Evolutionary conservation across 345 rosid genomes (phyloP), one percentile per base, ranked within the genome.

Genomic region (Ceriops tagal): DNA sequence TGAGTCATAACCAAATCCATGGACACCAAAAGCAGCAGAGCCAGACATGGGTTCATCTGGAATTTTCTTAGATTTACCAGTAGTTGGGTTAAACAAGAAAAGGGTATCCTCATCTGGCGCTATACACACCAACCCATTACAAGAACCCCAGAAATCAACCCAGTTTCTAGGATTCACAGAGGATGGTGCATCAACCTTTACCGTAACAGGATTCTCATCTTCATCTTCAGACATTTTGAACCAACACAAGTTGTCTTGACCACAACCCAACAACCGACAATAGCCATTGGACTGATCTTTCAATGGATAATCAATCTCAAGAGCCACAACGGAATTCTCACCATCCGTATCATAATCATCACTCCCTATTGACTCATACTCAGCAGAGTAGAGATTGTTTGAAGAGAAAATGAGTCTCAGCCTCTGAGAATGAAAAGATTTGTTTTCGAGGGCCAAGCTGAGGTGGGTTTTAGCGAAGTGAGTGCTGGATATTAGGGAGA

Each of bases 61-160:
- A 35, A 84, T 64, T 62, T 67, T 80, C 79, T 67, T 82, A 19
- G 78, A 82, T 49, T 80, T 86, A 67, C 75, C 73, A 8, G 78
- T 84, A 66, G 81, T 73, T 30, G 84, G 88, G 46, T 82, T 84
- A 47, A 78, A 78, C 75, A 84, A 75, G 72, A 71, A 80, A n/a
- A 73, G n/a, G 64, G 60, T 66, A 8, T 58, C 70, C 62, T 70
- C 78, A 3, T 72, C 62, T 0, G 78, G 76, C 37, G 81, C 78
- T 9, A 82, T 78, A 58, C 86, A 85, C 26, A 82, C 67, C 62
- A 85, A 74, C 11, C 86, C 88, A 47, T 82, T 66, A 9, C 80
- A 76, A 67, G 88, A 84, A 39, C 84, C 88, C 13, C 77, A 31
- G 8, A 82, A 56, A 37, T 80, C 78, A 31, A 68, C 58, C 64